Evolutionary conservation across 1,139 yeast species (phyloP).

Genomic region (Wickerhamiella pararugosa): DNA sequence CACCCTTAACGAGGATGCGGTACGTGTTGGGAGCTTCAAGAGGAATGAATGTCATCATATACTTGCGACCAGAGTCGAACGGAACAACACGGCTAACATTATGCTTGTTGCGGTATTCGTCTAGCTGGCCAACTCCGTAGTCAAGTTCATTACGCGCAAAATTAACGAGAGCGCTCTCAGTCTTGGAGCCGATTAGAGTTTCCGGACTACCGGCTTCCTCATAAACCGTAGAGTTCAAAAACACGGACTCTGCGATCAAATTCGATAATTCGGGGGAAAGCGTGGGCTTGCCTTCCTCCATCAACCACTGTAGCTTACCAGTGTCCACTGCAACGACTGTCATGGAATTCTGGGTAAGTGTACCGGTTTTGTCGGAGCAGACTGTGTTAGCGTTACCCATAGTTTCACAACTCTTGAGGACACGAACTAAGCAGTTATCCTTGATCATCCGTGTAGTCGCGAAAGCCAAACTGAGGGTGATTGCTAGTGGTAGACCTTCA

Average conservation of each 20-base stretch:
- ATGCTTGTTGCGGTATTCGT: constrained; percentile 27
- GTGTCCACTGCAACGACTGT: constrained; percentile 65
- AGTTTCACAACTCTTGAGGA: constrained; percentile 85
- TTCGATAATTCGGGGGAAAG: constrained; percentile 6
- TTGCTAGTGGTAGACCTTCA: constrained; percentile 94
- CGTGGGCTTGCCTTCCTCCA: neutral
- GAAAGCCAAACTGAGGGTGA: constrained; percentile 87
- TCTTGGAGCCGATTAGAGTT: constrained; percentile 77
- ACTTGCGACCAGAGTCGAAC: constrained; percentile 83
- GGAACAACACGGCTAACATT: constrained; percentile 61
- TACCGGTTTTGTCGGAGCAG: constrained; percentile 74
- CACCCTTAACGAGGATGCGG: constrained; percentile 75
- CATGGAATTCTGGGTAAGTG: constrained; percentile 55
- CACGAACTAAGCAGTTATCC: constrained; percentile 92
- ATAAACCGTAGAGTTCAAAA: constrained; percentile 79
- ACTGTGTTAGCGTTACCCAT: constrained; percentile 98
- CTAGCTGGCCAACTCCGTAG: constrained; percentile 32
- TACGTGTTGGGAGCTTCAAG: constrained; percentile 30
- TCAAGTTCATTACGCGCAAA: constrained; percentile 48
- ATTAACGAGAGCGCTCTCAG: constrained; percentile 75
- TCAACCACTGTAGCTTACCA: constrained; percentile 26
- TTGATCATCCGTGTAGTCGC: constrained; percentile 97
- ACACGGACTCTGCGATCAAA: constrained; percentile 44
- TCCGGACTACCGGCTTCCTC: constrained; percentile 37
- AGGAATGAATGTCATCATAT: constrained; percentile 69